Evolutionary conservation across 352 stramenopile genomes (phyloP).

Genomic region (Pythium graminicola): DNA sequence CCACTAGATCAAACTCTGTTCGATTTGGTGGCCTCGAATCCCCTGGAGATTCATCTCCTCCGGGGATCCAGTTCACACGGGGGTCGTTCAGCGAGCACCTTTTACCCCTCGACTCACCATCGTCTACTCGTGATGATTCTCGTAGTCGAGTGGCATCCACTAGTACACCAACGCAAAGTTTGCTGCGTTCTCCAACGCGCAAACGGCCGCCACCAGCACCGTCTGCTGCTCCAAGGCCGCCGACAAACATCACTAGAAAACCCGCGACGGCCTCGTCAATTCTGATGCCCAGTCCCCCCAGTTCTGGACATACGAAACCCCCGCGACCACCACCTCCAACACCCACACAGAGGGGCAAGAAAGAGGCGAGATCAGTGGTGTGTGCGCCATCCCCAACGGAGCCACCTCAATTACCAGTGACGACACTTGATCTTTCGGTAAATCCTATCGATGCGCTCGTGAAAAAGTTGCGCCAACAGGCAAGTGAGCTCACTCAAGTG

Average conservation of each 20-base stretch:
- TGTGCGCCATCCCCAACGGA: not conserved
- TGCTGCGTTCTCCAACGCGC: constrained; percentile 6
- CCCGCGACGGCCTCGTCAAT: constrained; percentile 7
- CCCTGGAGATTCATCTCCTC: constrained; percentile 6
- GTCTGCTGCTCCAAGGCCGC: not conserved
- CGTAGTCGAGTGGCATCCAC: not conserved
- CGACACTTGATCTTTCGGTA: constrained; percentile 12
- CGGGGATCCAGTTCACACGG: constrained; percentile 16
- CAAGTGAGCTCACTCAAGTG: constrained; percentile 55
- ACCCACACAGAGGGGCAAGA: not conserved
- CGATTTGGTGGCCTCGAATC: constrained; percentile 1
- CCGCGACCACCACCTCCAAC: not conserved
- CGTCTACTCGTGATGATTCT: not conserved
- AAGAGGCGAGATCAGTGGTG: not conserved
- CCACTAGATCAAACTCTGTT: not conserved
- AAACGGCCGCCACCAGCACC: constrained; percentile 2
- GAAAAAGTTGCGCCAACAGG: constrained; percentile 69
- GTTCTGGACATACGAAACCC: not conserved
- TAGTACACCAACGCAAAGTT: not conserved
- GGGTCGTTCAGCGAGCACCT: constrained; percentile 24
- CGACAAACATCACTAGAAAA: not conserved
- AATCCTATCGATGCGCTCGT: constrained; percentile 59
- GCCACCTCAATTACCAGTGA: not conserved
- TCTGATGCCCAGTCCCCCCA: not conserved
- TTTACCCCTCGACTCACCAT: constrained; percentile 10